Evolutionary conservation across 306 rosid genomes (phyloP).

Genomic region (Gynostemma pentaphyllum): DNA sequence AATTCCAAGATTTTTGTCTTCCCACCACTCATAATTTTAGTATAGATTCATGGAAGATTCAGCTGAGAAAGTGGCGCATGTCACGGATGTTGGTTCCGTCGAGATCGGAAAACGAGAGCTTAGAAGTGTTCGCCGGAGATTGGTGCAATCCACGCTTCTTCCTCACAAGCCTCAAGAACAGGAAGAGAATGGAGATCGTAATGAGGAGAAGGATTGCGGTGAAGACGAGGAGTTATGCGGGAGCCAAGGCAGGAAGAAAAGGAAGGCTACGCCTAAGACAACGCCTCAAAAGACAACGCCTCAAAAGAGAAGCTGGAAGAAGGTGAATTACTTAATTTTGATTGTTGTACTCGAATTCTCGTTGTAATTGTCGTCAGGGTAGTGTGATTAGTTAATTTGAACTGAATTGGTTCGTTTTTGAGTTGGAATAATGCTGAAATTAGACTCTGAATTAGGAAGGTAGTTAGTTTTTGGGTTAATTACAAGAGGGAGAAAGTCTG

Average conservation of each 20-base stretch:
- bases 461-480: neutral
- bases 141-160: slow-evolving; percentile 67
- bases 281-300: slow-evolving; percentile 26
- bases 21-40: neutral
- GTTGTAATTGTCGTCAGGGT: neutral
- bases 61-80: slow-evolving; percentile 3
- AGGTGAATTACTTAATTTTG: slow-evolving; percentile 21
- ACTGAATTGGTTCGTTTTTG: neutral
- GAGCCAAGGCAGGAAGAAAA: slow-evolving; percentile 31
- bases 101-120: slow-evolving; percentile 12
- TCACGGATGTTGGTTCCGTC: slow-evolving; percentile 8
- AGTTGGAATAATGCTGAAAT: neutral
- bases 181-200: slow-evolving; percentile 19
- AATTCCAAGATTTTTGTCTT: neutral
- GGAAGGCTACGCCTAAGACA: slow-evolving; percentile 27
- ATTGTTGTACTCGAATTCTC: neutral
- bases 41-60: slow-evolving; percentile 17
- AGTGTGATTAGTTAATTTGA: neutral
- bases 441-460: neutral
- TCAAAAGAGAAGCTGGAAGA: slow-evolving; percentile 33
- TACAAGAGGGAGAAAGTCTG: neutral
- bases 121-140: slow-evolving; percentile 24
- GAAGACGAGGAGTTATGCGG: slow-evolving; percentile 37
- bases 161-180: slow-evolving; percentile 35
- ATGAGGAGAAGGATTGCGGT: slow-evolving; percentile 14